Conservation (phyloP, 1,284 basidiomycete species). For the Ceratobasidium sp. region DNA sequence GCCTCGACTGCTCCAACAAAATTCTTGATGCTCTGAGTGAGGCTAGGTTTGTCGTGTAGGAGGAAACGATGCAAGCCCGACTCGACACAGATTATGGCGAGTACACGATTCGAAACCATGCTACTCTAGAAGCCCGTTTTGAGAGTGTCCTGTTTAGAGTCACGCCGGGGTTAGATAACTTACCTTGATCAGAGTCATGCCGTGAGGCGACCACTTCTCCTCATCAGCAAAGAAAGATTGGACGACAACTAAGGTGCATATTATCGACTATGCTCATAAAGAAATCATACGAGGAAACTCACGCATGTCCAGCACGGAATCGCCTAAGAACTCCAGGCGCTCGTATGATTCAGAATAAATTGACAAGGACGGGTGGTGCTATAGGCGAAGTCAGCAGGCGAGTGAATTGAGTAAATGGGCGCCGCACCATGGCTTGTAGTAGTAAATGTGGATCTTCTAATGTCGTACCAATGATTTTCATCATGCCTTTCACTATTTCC, state of each 20-base stretch:
- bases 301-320: constrained; percentile 84
- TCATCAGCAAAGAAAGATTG: constrained; percentile 73
- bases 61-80: constrained; percentile 72
- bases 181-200: constrained; percentile 79
- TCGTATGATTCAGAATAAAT: constrained; percentile 70
- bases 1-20: constrained; percentile 65
- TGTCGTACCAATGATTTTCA: constrained; percentile 69
- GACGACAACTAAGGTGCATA: constrained; percentile 68
- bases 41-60: constrained; percentile 64
- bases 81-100: constrained; percentile 77
- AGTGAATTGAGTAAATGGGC: not conserved
- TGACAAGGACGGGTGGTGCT: constrained; percentile 74
- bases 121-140: constrained; percentile 64
- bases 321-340: constrained; percentile 82
- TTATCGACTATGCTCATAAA: constrained; percentile 45
- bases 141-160: not conserved
- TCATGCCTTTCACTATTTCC: constrained; percentile 63
- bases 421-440: constrained; percentile 73
- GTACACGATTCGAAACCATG: constrained; percentile 80
- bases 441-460: constrained; percentile 71
- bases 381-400: constrained; percentile 9
- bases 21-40: constrained; percentile 63
- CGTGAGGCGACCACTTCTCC: constrained; percentile 71
- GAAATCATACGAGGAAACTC: constrained; percentile 51
- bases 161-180: constrained; percentile 42